Percentiles rank a stretch among this genome's conserved stretches.
Evolutionary conservation across 2,329 filamentous ascomycete species (phyloP).

Genomic region (Zasmidium cellare): DNA sequence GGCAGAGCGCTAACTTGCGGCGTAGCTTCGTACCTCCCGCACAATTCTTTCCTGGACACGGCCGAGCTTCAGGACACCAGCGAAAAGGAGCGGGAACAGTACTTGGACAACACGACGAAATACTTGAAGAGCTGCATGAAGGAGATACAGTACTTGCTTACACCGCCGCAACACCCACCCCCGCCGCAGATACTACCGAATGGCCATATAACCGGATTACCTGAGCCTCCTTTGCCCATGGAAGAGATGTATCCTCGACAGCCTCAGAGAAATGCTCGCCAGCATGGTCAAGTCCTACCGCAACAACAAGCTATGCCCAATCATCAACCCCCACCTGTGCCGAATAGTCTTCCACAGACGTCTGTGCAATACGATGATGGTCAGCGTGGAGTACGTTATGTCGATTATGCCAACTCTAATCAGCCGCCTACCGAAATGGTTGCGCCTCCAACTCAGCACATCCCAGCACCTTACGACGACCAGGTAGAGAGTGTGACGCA

Average conservation of each 20-base stretch:
- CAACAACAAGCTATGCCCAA: conserved; percentile 53
- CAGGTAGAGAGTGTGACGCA: conserved; percentile 59
- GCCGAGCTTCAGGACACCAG: conserved; percentile 42
- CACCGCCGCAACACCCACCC: conserved; percentile 62
- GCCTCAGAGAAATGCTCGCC: conserved; percentile 47
- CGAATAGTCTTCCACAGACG: conserved; percentile 29
- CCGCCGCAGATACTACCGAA: conserved; percentile 49
- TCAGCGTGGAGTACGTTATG: conserved; percentile 30
- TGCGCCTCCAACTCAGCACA: conserved; percentile 25
- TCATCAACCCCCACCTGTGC: conserved; percentile 56
- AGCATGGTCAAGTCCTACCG: conserved; percentile 32
- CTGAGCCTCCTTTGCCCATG: conserved; percentile 56
- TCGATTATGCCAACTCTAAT: conserved; percentile 37
- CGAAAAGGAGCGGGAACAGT: conserved; percentile 57
- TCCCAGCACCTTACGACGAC: conserved; percentile 50
- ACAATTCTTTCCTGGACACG: conserved; percentile 54
- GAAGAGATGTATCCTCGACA: conserved; percentile 62
- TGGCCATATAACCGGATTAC: conserved; percentile 36
- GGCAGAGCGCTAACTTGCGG: conserved; percentile 18
- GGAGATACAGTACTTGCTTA: conserved; percentile 67
- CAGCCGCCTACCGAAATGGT: conserved; percentile 36
- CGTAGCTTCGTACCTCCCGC: conserved; percentile 47
- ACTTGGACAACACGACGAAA: conserved; percentile 62
- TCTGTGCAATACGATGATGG: conserved; percentile 20
- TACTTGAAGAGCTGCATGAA: conserved; percentile 67